phyloP scores from a whole-genome alignment of 129 eudicot genomes.

The Arctium minus region DNA sequence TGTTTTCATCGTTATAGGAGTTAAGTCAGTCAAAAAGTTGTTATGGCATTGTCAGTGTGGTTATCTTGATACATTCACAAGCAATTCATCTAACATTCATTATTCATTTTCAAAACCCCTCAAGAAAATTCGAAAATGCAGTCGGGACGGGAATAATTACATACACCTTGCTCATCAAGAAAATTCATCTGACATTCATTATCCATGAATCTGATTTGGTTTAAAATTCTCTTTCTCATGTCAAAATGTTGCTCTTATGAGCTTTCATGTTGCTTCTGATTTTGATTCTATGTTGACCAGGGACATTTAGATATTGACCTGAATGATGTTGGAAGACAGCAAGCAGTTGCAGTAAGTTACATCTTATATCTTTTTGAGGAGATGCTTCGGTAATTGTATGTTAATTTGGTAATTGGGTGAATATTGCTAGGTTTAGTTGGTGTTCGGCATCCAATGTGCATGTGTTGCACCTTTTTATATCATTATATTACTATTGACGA shows the following conservation, averaged over 20 bases:
- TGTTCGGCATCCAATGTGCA: not conserved
- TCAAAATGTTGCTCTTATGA: slow-evolving; percentile 1
- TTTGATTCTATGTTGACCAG: slow-evolving; percentile 36
- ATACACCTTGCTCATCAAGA: not conserved
- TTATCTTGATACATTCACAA: not conserved
- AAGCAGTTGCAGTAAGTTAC: slow-evolving; percentile 72
- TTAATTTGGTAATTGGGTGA: not conserved
- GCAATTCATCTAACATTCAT: not conserved
- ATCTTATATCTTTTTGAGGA: not conserved
- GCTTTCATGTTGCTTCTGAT: slow-evolving; percentile 2
- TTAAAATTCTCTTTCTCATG: not conserved
- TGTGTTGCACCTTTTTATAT: not conserved
- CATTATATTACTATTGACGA: slow-evolving; percentile 3
- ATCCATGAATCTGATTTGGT: not conserved
- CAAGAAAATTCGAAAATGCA: not conserved
- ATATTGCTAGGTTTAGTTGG: slow-evolving; percentile 6
- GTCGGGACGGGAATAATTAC: not conserved
- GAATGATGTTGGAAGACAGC: slow-evolving; percentile 84
- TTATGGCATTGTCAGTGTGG: not conserved
- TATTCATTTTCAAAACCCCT: not conserved
- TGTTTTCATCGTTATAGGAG: not conserved
- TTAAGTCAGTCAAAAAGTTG: not conserved
- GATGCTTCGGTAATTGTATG: not conserved
- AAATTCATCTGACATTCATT: not conserved
- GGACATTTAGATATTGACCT: slow-evolving; percentile 88